Conservation (phyloP, 176 grass and related monocot species). For the Oryza brachyantha region DNA sequence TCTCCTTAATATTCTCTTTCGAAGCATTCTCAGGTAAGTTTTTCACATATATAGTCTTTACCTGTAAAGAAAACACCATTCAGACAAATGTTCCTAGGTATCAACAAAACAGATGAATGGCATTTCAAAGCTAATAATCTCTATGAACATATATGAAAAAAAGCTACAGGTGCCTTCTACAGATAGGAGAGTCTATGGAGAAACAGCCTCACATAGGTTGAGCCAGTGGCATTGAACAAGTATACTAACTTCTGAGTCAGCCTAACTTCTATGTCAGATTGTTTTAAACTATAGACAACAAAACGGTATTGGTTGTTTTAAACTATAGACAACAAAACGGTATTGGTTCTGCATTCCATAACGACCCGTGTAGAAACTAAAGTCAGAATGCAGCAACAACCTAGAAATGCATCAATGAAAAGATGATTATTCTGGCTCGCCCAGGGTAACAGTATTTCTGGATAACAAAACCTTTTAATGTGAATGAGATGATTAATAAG, state of each 20-base stretch:
- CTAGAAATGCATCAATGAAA: not conserved
- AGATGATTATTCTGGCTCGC: not conserved
- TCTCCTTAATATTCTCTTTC: conserved; percentile 81
- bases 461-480: not conserved
- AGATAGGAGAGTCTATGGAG: not conserved
- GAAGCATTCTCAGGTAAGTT: conserved; percentile 88
- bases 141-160: no score
- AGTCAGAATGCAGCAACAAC: not conserved
- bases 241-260: not conserved
- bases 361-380: not conserved
- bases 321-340: not conserved
- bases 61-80: conserved; percentile 34
- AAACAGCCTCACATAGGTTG: not conserved
- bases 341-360: not conserved
- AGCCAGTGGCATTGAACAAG: not conserved
- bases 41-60: conserved; percentile 96
- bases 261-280: not conserved
- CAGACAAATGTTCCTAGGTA: not conserved
- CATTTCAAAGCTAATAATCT: not conserved
- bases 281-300: not conserved
- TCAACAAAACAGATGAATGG: not conserved
- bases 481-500: not conserved
- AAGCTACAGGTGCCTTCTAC: not conserved
- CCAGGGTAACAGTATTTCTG: not conserved
- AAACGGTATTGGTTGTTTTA: not conserved